Percentiles rank a stretch among this genome's conserved stretches.
These are phyloP conservation scores for Citrullus colocynthis DNA, from an alignment of 306 rosid species.

Conservation along the genomic window DNA sequence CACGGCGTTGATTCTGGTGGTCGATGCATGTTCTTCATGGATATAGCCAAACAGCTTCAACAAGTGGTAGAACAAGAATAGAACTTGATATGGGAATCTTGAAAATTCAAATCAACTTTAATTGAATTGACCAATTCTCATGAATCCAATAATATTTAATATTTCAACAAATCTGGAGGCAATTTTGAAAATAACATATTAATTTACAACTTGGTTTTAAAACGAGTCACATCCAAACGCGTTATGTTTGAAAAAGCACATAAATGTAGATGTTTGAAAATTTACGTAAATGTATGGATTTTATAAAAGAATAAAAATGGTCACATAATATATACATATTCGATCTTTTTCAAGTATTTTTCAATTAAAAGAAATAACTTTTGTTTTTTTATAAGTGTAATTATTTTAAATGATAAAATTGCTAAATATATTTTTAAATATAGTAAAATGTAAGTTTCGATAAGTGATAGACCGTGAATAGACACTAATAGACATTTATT, in stretches of 20 bases:
- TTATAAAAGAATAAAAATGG: background rate
- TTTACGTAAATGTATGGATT: background rate
- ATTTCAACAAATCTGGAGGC: background rate
- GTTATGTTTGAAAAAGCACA: background rate
- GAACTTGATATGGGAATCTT: background rate
- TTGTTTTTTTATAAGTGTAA: too few species aligned
- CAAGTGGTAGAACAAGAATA: background rate
- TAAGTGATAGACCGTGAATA: too few species aligned
- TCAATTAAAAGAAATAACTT: too few species aligned
- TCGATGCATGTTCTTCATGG: background rate
- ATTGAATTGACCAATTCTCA: background rate
- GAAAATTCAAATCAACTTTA: background rate
- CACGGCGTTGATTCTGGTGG: background rate
- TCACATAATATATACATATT: too few species aligned
- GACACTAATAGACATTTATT: too few species aligned
- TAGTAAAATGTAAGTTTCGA: too few species aligned
- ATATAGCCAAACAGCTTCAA: background rate
- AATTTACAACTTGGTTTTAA: background rate
- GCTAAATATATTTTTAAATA: too few species aligned
- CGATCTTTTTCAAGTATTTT: too few species aligned
- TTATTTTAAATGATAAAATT: too few species aligned
- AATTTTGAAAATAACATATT: background rate
- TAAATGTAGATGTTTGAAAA: background rate
- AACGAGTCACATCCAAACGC: background rate
- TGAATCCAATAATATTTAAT: background rate